Base-by-base conservation (phyloP, 1,139 yeast genomes). In the Yamadazyma atmosphaerica region DNA sequence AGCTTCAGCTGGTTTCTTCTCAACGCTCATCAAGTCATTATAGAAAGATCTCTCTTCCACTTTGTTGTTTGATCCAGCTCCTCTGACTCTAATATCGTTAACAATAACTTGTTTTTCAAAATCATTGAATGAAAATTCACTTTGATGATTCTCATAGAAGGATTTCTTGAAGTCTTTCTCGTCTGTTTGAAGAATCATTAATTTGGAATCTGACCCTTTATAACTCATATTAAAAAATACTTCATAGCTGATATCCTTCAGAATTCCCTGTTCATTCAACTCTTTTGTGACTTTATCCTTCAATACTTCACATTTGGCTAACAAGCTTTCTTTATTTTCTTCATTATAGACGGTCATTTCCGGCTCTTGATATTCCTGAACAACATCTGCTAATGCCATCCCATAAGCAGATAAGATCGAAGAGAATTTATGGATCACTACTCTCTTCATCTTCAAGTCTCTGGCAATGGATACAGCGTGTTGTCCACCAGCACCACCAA, bases 41-140 rank as follows among this genome's bases (percentile, higher is more conserved):
- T 40, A 48, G 19, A 45, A 42, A 11, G 51, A 46, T 34, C 47
- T 40, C 38, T 48, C 52, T 22, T 26, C 12, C 4, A 44, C 32
- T 19, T 42, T 46, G 36, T 44, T 45, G 14, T 3, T 79, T 82
- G 40, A 89, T 68, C 23, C 56, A 45, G 44, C 51, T 15, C 48
- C 49, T 37, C 52, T 45, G 10, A 48, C 50, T 39, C 52, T 48
- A 5, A 54, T 43, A 35, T 54, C 56, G 25, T 46, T 45, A 11
- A 54, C 52, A 14, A 54, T 23, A 5, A 54, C 55, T 15, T 68
- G 73, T 33, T 84, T 73, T 21, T 79, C 77, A 17, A 58, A 58
- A 45, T 82, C 76, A 5, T 76, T 60, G 56, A 85, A 85, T 0
- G 90, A 89, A 62, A 84, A 85, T 55, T 85, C 92, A 42, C 77